Conservation (phyloP, 202 grass and related monocot genomes). For the Musa balbisiana region DNA sequence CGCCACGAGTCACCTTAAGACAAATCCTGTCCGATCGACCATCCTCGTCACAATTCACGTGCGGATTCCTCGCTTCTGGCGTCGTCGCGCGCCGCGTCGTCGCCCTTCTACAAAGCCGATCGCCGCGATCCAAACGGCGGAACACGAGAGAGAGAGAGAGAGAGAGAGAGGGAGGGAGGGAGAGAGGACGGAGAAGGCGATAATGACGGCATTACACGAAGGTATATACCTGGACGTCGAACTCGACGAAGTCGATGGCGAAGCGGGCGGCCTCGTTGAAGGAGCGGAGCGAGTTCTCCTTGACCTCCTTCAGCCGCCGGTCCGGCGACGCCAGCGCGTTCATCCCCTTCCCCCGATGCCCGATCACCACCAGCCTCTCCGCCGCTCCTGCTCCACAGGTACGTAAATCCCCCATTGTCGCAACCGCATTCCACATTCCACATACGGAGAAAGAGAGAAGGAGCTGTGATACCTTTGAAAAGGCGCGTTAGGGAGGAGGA, state of each 20-base stretch:
- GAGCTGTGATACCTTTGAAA: too few species aligned
- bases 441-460: too few species aligned
- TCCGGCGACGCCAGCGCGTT: conserved; percentile 71
- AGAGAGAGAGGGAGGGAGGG: too few species aligned
- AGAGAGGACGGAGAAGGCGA: not conserved
- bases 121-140: not conserved
- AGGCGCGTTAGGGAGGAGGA: not conserved
- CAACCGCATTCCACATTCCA: too few species aligned
- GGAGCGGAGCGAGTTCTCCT: conserved; percentile 77
- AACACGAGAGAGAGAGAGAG: too few species aligned
- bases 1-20: too few species aligned
- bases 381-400: conserved; percentile 2
- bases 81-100: not conserved
- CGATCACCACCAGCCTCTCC: conserved; percentile 50
- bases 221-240: conserved; percentile 72
- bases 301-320: conserved; percentile 59
- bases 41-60: too few species aligned
- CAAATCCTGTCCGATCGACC: too few species aligned
- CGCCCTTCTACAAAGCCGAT: not conserved
- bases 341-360: conserved; percentile 96
- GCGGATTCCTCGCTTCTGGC: not conserved
- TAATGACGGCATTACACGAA: not conserved
- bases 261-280: conserved; percentile 82
- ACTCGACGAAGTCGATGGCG: conserved; percentile 80
- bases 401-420: too few species aligned